phyloP scores from a whole-genome alignment of 805 yeast genomes.

The Wickerhamiella galacta region DNA sequence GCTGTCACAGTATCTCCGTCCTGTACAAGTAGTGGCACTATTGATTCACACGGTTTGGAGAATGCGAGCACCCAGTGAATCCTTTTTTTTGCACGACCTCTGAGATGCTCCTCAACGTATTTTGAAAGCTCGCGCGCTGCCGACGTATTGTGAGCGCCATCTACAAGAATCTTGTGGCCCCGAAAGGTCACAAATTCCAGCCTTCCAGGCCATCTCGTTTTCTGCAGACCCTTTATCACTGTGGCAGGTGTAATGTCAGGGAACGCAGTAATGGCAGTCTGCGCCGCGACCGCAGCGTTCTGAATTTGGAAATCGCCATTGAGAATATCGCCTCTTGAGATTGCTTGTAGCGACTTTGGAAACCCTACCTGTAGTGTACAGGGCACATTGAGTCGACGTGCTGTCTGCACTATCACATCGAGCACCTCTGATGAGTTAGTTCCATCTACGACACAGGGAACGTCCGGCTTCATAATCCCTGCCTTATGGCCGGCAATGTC shows the following conservation, averaged over 20 bases:
- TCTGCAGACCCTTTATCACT: constrained; percentile 35
- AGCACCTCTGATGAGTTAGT: constrained; percentile 40
- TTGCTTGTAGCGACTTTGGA: constrained; percentile 1
- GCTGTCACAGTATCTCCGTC: constrained; percentile 41
- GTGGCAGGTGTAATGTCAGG: constrained; percentile 21
- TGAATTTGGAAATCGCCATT: constrained; percentile 56
- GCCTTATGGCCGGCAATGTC: constrained; percentile 70
- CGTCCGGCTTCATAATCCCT: constrained; percentile 53
- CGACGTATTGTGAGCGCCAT: constrained; percentile 85
- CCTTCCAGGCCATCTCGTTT: constrained; percentile 75
- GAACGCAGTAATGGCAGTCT: constrained; percentile 4
- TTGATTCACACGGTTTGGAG: constrained; percentile 42
- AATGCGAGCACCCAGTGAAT: constrained; percentile 51
- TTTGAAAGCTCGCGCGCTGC: constrained; percentile 61
- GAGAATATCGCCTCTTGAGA: constrained; percentile 30
- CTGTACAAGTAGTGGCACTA: constrained; percentile 35
- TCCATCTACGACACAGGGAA: constrained; percentile 58
- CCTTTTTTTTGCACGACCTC: constrained; percentile 23
- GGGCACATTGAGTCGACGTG: constrained; percentile 1
- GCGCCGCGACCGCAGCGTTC: constrained; percentile 34
- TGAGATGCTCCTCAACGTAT: constrained; percentile 27
- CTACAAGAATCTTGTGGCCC: constrained; percentile 35
- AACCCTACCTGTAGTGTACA: constrained; percentile 5
- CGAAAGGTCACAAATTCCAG: constrained; percentile 33
- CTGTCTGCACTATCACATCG: constrained; percentile 5